phyloP scores from a whole-genome alignment of 1,284 basidiomycete genomes.

The Exsudoporus floridanus region DNA sequence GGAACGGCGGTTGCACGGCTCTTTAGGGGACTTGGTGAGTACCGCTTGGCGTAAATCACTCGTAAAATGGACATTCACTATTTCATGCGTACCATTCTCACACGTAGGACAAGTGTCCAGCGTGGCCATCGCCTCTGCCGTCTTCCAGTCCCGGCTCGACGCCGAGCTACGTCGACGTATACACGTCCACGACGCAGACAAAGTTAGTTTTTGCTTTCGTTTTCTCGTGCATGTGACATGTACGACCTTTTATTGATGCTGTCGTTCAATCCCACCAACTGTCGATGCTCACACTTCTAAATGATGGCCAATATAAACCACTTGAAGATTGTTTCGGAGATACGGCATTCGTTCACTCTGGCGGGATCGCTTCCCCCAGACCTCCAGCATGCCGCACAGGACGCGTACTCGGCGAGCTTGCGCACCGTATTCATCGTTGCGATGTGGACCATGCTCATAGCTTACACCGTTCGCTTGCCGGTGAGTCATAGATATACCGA shows the following conservation, averaged over 20 bases:
- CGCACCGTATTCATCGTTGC: conserved; percentile 13
- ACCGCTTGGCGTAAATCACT: background rate
- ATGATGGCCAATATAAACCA: background rate
- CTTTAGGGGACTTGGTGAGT: conserved; percentile 13
- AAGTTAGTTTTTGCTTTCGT: background rate
- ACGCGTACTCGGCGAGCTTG: conserved; percentile 15
- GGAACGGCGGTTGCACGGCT: conserved; percentile 13
- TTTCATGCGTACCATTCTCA: too few species aligned
- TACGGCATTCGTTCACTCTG: conserved; percentile 13
- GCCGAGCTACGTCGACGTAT: conserved; percentile 16
- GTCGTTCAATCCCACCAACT: background rate
- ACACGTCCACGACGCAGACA: conserved; percentile 11
- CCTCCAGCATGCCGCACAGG: conserved; percentile 11
- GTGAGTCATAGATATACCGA: background rate
- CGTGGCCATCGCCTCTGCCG: conserved; percentile 20
- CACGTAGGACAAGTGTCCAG: conserved; percentile 17
- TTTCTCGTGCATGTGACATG: background rate
- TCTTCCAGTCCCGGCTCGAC: conserved; percentile 24
- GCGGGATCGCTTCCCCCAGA: conserved; percentile 9
- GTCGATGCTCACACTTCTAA: background rate
- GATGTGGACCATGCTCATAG: conserved; percentile 2
- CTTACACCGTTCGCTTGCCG: conserved; percentile 8
- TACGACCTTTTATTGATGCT: background rate
- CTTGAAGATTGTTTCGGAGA: conserved; percentile 9
- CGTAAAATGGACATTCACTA: background rate